Evolutionary conservation across 83 land plant genomes (phyloP), one percentile per base, ranked within the genome.

Genomic region (Diphasiastrum complanatum): DNA sequence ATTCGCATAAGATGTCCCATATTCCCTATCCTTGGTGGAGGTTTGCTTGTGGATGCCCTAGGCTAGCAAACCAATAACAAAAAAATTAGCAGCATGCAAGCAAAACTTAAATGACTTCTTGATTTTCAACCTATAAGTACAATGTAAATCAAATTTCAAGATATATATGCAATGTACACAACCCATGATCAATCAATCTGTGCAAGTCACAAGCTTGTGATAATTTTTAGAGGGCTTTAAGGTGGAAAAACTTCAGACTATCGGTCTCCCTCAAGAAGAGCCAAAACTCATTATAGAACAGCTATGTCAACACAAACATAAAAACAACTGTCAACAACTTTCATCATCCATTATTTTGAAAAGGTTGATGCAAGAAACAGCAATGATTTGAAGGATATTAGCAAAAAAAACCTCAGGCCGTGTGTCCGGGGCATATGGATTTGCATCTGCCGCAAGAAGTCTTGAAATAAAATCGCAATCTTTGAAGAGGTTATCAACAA

Each of bases 1-100:
- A 54, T 54, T 25, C 58, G 4, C 11, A 33, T 54, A 4, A 54
- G 58, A 54, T 54, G 58, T 28, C 58, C 58, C n/a, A 54, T 26
- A 25, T 28, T 54, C 11, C 58, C 58, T 4, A 54, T 33, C 14
- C 58, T 25, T 54, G 58, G 58, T 11, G 58, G 58, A 25, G 33
- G 58, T 25, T 54, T 54, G 6, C 33, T n/a, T 54, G 12, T 14
- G 12, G 43, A 38, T 38, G 43, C 43, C 14, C 43, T 38, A 8
- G 43, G 43, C 43, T 38, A 38, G 14, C 8, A 38, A 38, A 38
- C 14, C 14, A 38, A 8, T 8, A 38, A 38, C 8, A 38, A 38
- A 38, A 38, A 38, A 38, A 38, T 14, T 38, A 38, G 43, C 43
- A 38, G 14, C 8, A 38, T 8, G 12, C 8, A 8, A 8, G 8